A percentile compares a stretch with the other conserved stretches of the same genome.
phyloP scores from a whole-genome alignment of 2,329 filamentous ascomycete species.

The Cercospora sesami region DNA sequence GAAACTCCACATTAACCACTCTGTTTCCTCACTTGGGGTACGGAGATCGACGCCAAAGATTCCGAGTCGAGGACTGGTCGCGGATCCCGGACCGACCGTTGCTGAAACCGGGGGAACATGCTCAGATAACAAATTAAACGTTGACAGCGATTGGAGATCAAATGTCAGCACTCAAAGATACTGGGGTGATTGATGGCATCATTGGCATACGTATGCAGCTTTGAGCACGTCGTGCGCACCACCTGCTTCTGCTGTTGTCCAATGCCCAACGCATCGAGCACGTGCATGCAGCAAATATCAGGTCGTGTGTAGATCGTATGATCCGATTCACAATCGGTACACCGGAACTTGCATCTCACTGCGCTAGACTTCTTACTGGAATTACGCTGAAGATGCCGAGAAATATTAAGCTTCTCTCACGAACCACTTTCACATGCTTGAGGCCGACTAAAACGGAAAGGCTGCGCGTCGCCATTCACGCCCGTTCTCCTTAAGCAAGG shows the following conservation, averaged over 20 bases:
- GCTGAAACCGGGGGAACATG: constrained; percentile 1
- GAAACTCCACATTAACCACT: neutral
- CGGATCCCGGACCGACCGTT: constrained; percentile 1
- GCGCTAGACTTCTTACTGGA: too few species aligned
- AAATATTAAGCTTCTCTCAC: neutral
- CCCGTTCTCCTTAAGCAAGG: neutral
- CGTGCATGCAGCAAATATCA: neutral
- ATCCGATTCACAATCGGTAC: neutral
- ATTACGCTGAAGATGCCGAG: neutral
- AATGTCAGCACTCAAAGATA: neutral
- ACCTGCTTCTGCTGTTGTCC: neutral
- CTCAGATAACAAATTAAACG: constrained; percentile 4
- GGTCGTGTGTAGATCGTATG: neutral
- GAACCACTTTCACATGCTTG: neutral
- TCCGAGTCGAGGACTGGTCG: neutral
- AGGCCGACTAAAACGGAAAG: neutral
- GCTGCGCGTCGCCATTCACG: neutral
- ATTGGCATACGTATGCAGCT: neutral
- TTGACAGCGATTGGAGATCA: neutral
- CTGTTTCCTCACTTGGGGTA: neutral
- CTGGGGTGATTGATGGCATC: neutral
- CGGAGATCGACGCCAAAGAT: neutral
- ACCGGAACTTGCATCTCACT: neutral
- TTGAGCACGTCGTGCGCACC: neutral
- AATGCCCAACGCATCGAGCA: neutral